These are phyloP conservation scores for Suhomyces sp. DNA, from an alignment of 805 yeast species.

Conservation along the genomic window DNA sequence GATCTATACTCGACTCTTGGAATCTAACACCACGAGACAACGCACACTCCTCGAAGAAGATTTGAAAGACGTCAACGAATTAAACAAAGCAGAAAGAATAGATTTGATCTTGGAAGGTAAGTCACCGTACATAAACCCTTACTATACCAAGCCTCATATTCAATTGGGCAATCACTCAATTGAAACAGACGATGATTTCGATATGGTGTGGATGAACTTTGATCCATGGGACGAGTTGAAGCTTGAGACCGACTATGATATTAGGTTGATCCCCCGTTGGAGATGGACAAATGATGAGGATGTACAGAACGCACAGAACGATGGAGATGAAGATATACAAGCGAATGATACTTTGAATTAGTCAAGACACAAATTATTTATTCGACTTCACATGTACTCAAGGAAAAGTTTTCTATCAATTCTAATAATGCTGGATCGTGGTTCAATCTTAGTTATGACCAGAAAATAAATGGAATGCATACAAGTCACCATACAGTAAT, in stretches of 20 bases:
- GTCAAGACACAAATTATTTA: no score
- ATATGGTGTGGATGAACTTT: slow-evolving; percentile 42
- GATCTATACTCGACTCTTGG: slow-evolving; percentile 27
- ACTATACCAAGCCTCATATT: slow-evolving; percentile 36
- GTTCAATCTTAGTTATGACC: no score
- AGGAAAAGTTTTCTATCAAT: no score
- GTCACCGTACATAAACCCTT: slow-evolving; percentile 23
- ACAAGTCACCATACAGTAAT: no score
- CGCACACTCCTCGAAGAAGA: slow-evolving; percentile 22
- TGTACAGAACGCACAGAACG: slow-evolving; percentile 1
- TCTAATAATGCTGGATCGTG: no score
- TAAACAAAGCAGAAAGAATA: slow-evolving; percentile 36
- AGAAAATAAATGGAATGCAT: no score
- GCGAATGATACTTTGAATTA: no score
- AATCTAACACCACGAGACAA: slow-evolving; percentile 21
- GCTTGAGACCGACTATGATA: slow-evolving; percentile 38
- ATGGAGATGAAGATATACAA: slow-evolving; percentile 2
- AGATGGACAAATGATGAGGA: slow-evolving; percentile 5
- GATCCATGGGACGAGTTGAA: slow-evolving; percentile 48
- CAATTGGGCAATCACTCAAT: slow-evolving; percentile 36
- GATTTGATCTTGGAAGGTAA: slow-evolving; percentile 36
- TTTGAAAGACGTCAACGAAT: slow-evolving; percentile 33
- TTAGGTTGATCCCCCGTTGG: slow-evolving; percentile 36
- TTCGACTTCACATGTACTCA: no score
- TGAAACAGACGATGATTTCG: slow-evolving; percentile 43